phyloP scores from a whole-genome alignment of 441 rosid genomes.

The Populus hybrid region DNA sequence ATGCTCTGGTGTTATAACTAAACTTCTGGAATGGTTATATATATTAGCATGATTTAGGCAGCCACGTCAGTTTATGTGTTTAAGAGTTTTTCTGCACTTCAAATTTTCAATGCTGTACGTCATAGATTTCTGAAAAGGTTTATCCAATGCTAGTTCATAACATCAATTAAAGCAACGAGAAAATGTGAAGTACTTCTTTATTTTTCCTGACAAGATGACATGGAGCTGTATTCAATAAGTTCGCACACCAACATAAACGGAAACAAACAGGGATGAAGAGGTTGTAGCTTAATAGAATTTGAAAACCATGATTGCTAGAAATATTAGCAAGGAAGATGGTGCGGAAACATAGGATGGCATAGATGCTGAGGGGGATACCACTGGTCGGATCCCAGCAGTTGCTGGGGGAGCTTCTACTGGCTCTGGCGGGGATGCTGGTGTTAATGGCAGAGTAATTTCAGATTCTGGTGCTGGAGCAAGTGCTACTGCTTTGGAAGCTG shows the following conservation, averaged over 20 bases:
- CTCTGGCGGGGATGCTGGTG: constrained; percentile 42
- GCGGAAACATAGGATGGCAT: constrained; percentile 21
- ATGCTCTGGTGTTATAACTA: too few relatives aligned
- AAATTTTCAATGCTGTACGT: too few relatives aligned
- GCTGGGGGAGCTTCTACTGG: constrained; percentile 24
- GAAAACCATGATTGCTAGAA: constrained; percentile 22
- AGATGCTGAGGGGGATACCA: constrained; percentile 29
- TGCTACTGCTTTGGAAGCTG: constrained; percentile 58
- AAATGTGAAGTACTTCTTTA: too few relatives aligned
- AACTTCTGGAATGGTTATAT: too few relatives aligned
- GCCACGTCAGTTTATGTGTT: too few relatives aligned
- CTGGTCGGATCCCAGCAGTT: constrained; percentile 29
- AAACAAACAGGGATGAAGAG: background rate
- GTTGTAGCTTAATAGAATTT: constrained; percentile 11
- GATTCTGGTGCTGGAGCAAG: constrained; percentile 34
- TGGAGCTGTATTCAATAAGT: background rate
- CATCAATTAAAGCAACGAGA: background rate
- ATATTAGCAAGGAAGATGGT: constrained; percentile 27
- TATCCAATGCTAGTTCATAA: too few relatives aligned
- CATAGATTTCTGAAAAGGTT: too few relatives aligned
- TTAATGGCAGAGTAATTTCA: constrained; percentile 20
- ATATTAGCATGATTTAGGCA: too few relatives aligned
- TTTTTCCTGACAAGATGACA: background rate
- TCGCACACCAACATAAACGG: background rate
- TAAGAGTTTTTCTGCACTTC: too few relatives aligned